A percentile compares a stretch with the other conserved stretches of the same genome.
These are phyloP conservation scores for Diaporthe humulicola DNA, from an alignment of 2,329 filamentous ascomycete species.

Conservation along the genomic window DNA sequence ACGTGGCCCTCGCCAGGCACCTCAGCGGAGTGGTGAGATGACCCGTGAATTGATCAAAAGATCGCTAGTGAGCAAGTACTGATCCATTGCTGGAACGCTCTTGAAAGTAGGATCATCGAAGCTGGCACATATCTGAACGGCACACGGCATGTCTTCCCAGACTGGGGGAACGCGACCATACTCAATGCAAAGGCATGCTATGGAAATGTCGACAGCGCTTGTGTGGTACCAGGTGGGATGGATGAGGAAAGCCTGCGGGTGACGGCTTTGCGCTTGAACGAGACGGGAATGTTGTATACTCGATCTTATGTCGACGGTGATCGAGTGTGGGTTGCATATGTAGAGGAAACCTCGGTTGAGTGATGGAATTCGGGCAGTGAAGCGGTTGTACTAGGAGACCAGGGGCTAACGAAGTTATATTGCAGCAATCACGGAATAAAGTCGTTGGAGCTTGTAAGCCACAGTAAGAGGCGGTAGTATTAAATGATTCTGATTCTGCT, in stretches of 20 bases:
- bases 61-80: background rate
- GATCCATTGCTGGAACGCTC: background rate
- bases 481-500: background rate
- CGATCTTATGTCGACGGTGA: conserved; percentile 1
- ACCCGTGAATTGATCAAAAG: background rate
- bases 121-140: conserved; percentile 28
- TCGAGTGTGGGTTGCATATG: conserved; percentile 19
- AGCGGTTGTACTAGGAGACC: too few relatives aligned
- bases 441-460: too few relatives aligned
- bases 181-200: conserved; percentile 21
- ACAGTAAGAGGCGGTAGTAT: background rate
- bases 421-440: too few relatives aligned
- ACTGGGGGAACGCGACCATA: conserved; percentile 29
- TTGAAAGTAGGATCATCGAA: background rate
- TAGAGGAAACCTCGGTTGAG: conserved; percentile 1
- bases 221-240: background rate
- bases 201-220: background rate
- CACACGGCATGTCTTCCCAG: conserved; percentile 22
- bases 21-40: conserved; percentile 23
- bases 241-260: background rate
- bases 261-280: conserved; percentile 25
- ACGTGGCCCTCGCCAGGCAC: conserved; percentile 29
- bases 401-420: too few relatives aligned
- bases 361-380: background rate
- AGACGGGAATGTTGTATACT: conserved; percentile 14